phyloP scores from a whole-genome alignment of 768 basidiomycete species.

The Stropharia rugosoannulata region DNA sequence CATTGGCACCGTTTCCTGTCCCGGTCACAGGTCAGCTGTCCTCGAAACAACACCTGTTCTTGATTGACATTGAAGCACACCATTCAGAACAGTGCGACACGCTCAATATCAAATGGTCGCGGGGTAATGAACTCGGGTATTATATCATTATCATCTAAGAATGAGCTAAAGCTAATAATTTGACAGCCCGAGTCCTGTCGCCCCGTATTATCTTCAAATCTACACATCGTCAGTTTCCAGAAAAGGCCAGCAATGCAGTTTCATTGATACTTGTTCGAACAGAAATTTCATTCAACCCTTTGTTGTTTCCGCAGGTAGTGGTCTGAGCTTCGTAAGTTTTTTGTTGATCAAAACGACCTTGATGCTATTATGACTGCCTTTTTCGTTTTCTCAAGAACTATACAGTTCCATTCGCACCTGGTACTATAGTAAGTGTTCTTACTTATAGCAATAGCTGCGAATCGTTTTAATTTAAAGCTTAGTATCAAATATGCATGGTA shows the following conservation, averaged over 20 bases:
- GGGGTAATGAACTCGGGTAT: constrained; percentile 39
- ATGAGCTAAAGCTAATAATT: background rate
- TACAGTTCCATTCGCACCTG: constrained; percentile 57
- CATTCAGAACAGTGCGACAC: constrained; percentile 42
- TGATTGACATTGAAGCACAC: background rate
- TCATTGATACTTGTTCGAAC: background rate
- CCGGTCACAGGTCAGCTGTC: constrained; percentile 36
- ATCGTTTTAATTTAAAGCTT: background rate
- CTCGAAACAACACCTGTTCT: background rate
- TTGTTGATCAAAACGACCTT: too few relatives aligned
- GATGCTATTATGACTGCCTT: too few relatives aligned
- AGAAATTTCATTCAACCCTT: constrained; percentile 48
- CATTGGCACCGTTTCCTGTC: constrained; percentile 33
- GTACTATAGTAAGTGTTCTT: constrained; percentile 42
- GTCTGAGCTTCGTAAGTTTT: constrained; percentile 43
- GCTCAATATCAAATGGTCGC: constrained; percentile 40
- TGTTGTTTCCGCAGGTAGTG: constrained; percentile 46
- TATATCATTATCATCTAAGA: background rate
- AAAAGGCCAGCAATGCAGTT: constrained; percentile 22
- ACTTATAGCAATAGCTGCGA: background rate
- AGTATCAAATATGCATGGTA: constrained; percentile 66
- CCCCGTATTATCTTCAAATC: constrained; percentile 60
- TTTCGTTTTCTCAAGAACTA: constrained; percentile 41
- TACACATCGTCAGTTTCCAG: constrained; percentile 53
- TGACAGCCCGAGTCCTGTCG: constrained; percentile 49